Percentiles rank a stretch among this genome's conserved stretches.
phyloP scores from a whole-genome alignment of 1,284 basidiomycete species.

The Anthracocystis walkeri region DNA sequence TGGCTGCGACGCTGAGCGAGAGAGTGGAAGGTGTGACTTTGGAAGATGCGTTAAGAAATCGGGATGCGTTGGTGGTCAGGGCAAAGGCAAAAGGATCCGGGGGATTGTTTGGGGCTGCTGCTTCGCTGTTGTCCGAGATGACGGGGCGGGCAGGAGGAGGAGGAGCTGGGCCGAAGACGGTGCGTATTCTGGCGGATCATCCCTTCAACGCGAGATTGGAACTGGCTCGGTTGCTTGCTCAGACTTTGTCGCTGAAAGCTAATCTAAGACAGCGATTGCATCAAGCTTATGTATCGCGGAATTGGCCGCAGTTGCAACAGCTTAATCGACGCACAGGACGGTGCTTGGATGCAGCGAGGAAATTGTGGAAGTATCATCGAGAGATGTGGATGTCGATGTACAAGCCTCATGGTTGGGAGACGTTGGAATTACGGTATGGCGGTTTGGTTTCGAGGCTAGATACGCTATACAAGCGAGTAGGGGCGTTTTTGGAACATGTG shows the following conservation, averaged over 20 bases:
- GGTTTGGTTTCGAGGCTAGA: conserved; percentile 67
- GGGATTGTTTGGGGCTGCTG: conserved; percentile 21
- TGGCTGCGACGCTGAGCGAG: conserved; percentile 28
- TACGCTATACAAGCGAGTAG: conserved; percentile 63
- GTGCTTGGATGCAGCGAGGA: conserved; percentile 49
- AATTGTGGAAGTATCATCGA: conserved; percentile 66
- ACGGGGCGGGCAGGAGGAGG: neutral
- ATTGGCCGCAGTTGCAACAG: conserved; percentile 48
- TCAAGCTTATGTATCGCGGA: conserved; percentile 43
- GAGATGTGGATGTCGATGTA: conserved; percentile 67
- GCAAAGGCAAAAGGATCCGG: neutral
- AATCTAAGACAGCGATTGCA: conserved; percentile 52
- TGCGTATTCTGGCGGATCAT: conserved; percentile 46
- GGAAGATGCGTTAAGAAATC: conserved; percentile 13
- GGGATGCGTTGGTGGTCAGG: conserved; percentile 15
- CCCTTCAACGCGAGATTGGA: conserved; percentile 59
- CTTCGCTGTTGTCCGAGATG: conserved; percentile 13
- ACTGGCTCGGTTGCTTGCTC: conserved; percentile 48
- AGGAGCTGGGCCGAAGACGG: neutral
- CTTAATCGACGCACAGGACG: conserved; percentile 29
- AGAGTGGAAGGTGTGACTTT: conserved; percentile 37
- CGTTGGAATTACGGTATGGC: conserved; percentile 69
- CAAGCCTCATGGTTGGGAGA: conserved; percentile 69
- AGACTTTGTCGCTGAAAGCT: conserved; percentile 48
- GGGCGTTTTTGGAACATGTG: conserved; percentile 43